Evolutionary conservation across 2,329 filamentous ascomycete genomes (phyloP), one percentile per base, ranked within the genome.

Genomic region (Boeremia exigua): DNA sequence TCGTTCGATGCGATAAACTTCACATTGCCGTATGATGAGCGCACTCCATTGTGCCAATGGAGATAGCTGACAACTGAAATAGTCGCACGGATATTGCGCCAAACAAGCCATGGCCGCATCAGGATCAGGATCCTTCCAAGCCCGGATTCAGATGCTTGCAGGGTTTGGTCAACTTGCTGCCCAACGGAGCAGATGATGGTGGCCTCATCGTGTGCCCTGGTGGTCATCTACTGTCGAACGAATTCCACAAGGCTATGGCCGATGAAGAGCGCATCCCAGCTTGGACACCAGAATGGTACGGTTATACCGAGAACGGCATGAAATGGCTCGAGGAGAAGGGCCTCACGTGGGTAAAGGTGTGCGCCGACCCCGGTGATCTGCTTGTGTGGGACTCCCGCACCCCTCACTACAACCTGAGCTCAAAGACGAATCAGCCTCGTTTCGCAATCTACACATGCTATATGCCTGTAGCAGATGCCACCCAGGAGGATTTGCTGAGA

Each of bases 91-190:
- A 69, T 17, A 63, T 69, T 27, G 45, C 72, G 4, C 54, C 58
- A 19, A 64, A 66, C 27, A 62, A 67, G 54, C 51, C 56, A 8
- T 79, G 77, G 76, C 69, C 71, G 25, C 77, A 79, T 44, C 61
- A 66, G 40, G 68, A 70, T 28, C 67, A 71, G 32, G 61, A 60
- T 19, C 68, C 67, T 4, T 42, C 42, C 6, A 60, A 75, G 76
- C 73, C 72, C 11, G 82, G 81, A 0, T 81, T 84, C 65, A 75
- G 80, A 2, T 84, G 81, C 59, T 71, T 81, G 2, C 81, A 84
- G 56, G 82, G 82, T 4, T 72, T 84, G 0, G 78, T 83, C 2
- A 83, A 84, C 63, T 60, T 80, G 6, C 56, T 71, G 3, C 72
- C 68, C 2, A 73, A 72, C 25, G 75, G 75, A 0, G 71, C 72